Evolutionary conservation across 2,329 filamentous ascomycete genomes (phyloP).

Genomic region (Botrytis medusae): DNA sequence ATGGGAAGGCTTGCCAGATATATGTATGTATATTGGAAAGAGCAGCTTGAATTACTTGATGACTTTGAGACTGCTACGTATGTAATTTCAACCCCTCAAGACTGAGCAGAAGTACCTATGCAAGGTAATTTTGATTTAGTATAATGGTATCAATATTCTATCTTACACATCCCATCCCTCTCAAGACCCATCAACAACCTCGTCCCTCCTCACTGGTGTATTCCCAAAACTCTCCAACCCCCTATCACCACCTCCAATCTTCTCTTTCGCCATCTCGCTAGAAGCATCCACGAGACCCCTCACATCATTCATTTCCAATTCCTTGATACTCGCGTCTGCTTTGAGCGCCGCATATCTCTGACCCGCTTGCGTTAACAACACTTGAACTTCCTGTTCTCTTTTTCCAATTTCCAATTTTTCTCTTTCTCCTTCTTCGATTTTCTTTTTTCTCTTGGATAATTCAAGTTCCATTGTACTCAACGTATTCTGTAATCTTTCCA

Average conservation of each 20-base stretch:
- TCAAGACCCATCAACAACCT: conserved; percentile 33
- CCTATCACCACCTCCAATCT: conserved; percentile 31
- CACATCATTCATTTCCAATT: conserved; percentile 28
- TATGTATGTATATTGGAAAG: background rate
- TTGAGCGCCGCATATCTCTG: conserved; percentile 64
- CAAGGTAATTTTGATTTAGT: background rate
- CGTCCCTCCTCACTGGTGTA: conserved; percentile 38
- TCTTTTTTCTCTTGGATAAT: conserved; percentile 58
- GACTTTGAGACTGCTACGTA: background rate
- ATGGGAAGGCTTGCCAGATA: background rate
- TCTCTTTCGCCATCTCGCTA: conserved; percentile 21
- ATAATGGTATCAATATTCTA: background rate
- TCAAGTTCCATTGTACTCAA: conserved; percentile 63
- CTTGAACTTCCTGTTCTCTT: conserved; percentile 78
- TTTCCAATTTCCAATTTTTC: conserved; percentile 68
- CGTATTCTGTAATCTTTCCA: conserved; percentile 62
- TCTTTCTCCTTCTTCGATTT: conserved; percentile 64
- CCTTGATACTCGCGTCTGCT: conserved; percentile 43
- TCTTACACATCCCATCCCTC: background rate
- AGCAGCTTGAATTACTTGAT: background rate
- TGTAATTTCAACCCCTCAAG: rapidly evolving
- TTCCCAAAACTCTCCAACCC: conserved; percentile 44
- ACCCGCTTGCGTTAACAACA: conserved; percentile 76
- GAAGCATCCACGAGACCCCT: conserved; percentile 25
- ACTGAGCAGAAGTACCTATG: background rate